Evolutionary conservation across 2,329 filamentous ascomycete species (phyloP).

Genomic region (Hypoxylon sp.): DNA sequence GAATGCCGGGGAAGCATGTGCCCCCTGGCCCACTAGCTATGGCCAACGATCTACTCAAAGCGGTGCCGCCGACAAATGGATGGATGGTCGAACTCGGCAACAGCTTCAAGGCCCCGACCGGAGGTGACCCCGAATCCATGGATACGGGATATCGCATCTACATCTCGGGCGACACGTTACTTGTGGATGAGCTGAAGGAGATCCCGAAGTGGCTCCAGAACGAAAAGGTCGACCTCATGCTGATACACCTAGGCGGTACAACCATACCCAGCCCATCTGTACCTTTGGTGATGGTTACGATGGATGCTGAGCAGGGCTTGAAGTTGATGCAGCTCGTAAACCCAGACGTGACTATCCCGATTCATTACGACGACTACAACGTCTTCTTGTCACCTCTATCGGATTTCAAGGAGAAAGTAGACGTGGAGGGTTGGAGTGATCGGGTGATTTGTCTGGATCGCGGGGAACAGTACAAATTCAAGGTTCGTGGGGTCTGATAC

Average conservation of each 20-base stretch:
- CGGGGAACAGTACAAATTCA: constrained; percentile 65
- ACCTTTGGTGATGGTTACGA: constrained; percentile 72
- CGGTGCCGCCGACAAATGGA: constrained; percentile 71
- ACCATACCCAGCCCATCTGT: constrained; percentile 68
- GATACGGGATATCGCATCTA: constrained; percentile 67
- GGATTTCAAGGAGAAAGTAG: constrained; percentile 67
- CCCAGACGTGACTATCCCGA: constrained; percentile 69
- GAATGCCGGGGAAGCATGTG: constrained; percentile 72
- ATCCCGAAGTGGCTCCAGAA: constrained; percentile 65
- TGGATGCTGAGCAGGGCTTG: constrained; percentile 71
- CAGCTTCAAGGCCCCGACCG: constrained; percentile 33
- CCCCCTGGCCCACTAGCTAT: constrained; percentile 50
- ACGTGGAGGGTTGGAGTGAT: constrained; percentile 58
- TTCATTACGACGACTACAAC: constrained; percentile 72
- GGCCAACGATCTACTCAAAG: constrained; percentile 50
- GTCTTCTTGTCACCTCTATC: constrained; percentile 66
- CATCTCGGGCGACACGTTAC: constrained; percentile 71
- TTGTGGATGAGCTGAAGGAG: constrained; percentile 68
- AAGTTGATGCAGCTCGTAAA: constrained; percentile 67
- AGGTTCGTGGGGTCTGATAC: constrained; percentile 49
- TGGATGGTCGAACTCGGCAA: constrained; percentile 72
- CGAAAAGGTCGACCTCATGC: constrained; percentile 70
- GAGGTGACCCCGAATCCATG: constrained; percentile 44
- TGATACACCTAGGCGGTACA: constrained; percentile 71
- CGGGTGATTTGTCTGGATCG: constrained; percentile 69